Evolutionary conservation across 495 filamentous ascomycete species (phyloP).

Genomic region (Astrothelium subdiscretum): DNA sequence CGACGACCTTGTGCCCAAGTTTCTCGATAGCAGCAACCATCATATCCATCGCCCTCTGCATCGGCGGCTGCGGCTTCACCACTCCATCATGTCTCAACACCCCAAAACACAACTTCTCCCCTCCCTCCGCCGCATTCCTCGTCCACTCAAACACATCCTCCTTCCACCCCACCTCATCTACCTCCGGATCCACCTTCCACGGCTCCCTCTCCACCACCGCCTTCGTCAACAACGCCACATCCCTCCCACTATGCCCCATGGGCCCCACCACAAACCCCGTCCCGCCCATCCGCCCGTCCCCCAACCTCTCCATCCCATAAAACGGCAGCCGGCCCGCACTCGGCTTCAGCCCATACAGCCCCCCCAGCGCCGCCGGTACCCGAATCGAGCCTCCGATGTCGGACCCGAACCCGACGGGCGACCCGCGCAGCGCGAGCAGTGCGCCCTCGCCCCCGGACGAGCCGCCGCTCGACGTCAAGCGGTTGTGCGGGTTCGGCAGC

Average conservation of each 20-base stretch:
- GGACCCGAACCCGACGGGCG: constrained; percentile 22
- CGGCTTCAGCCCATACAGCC: constrained; percentile 23
- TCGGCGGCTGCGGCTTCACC: constrained; percentile 39
- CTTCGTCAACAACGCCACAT: constrained; percentile 44
- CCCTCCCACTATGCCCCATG: constrained; percentile 36
- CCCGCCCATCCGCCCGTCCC: constrained; percentile 45
- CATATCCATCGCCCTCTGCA: constrained; percentile 42
- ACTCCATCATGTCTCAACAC: constrained; percentile 41
- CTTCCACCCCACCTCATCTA: constrained; percentile 52
- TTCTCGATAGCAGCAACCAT: constrained; percentile 39
- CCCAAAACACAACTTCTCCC: constrained; percentile 36
- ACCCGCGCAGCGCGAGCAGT: constrained; percentile 34
- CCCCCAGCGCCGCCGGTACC: constrained; percentile 23
- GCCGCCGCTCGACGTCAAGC: constrained; percentile 52
- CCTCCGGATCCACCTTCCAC: constrained; percentile 54
- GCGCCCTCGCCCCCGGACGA: constrained; percentile 49
- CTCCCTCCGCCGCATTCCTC: constrained; percentile 17
- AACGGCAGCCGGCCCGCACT: constrained; percentile 36
- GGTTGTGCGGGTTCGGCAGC: constrained; percentile 49
- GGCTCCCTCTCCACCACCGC: constrained; percentile 44
- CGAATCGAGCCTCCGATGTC: constrained; percentile 25
- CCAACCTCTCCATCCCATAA: constrained; percentile 35
- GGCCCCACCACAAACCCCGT: constrained; percentile 49
- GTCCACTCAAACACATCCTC: constrained; percentile 37
- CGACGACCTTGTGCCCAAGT: constrained; percentile 46